A percentile compares a stretch with the other conserved stretches of the same genome.
Evolutionary conservation across 352 stramenopile species (phyloP).

Genomic region (Phytophthora aleatoria): DNA sequence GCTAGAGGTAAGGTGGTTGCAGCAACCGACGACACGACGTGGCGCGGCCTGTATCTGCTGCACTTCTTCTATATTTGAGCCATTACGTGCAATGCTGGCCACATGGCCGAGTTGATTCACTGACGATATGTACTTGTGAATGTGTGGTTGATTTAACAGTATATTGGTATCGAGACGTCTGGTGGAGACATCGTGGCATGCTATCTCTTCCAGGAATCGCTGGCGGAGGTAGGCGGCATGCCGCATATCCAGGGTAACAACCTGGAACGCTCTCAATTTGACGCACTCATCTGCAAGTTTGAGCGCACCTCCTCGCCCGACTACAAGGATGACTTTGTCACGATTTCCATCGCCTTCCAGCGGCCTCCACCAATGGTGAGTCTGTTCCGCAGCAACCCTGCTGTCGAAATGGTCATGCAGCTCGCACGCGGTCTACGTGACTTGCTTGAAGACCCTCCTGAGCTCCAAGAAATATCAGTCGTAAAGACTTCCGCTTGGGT

Average conservation of each 20-base stretch:
- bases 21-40: slow-evolving; percentile 9
- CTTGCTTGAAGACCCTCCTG: slow-evolving; percentile 76
- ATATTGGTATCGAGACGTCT: slow-evolving; percentile 83
- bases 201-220: slow-evolving; percentile 87
- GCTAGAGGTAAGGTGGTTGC: slow-evolving; percentile 52
- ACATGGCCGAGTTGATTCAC: slow-evolving; percentile 20
- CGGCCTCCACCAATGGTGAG: slow-evolving; percentile 79
- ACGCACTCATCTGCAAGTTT: slow-evolving; percentile 88
- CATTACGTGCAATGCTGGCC: slow-evolving; percentile 19
- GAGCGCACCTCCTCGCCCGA: slow-evolving; percentile 68
- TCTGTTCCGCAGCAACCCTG: slow-evolving; percentile 83
- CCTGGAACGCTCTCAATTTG: slow-evolving; percentile 83
- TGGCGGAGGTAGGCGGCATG: slow-evolving; percentile 84
- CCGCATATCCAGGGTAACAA: slow-evolving; percentile 80
- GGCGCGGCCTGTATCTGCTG: not conserved
- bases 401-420: slow-evolving; percentile 83
- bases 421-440: slow-evolving; percentile 81
- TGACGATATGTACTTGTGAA: slow-evolving; percentile 27
- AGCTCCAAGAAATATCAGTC: slow-evolving; percentile 81
- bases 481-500: slow-evolving; percentile 85
- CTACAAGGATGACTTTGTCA: slow-evolving; percentile 75
- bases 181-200: slow-evolving; percentile 80
- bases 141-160: slow-evolving; percentile 37
- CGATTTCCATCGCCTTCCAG: slow-evolving; percentile 88
- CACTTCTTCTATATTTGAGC: slow-evolving; percentile 30